These are phyloP conservation scores for Scedosporium minutisporum DNA, from an alignment of 2,329 filamentous ascomycete genomes.

Conservation along the genomic window DNA sequence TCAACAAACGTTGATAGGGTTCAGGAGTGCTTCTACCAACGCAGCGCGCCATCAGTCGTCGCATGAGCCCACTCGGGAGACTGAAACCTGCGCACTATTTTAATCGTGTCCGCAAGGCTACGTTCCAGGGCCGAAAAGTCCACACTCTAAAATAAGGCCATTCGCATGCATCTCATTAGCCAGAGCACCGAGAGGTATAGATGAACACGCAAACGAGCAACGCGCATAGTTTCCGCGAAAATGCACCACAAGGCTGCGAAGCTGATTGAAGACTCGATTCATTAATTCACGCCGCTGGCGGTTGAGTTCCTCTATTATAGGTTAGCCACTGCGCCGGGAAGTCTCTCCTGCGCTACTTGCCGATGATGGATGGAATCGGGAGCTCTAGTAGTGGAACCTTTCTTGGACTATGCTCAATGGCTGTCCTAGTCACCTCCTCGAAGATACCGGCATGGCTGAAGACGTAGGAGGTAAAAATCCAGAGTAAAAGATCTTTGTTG, in stretches of 20 bases:
- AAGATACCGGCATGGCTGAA: background rate
- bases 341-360: background rate
- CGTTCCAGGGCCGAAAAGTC: too few species aligned
- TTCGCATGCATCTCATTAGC: background rate
- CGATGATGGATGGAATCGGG: background rate
- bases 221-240: background rate
- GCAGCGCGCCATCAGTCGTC: too few species aligned
- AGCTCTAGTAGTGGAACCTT: background rate
- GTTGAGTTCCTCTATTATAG: background rate
- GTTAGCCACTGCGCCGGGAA: background rate
- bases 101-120: too few species aligned
- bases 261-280: background rate
- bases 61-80: too few species aligned
- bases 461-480: background rate
- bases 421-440: background rate
- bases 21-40: too few species aligned
- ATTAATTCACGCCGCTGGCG: background rate
- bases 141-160: too few species aligned
- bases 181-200: background rate
- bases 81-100: too few species aligned
- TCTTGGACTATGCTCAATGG: background rate
- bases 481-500: background rate
- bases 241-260: background rate
- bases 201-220: too few species aligned
- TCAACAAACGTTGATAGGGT: too few species aligned